These are phyloP conservation scores for Lagenaria siceraria DNA, from an alignment of 306 rosid genomes.

Conservation along the genomic window DNA sequence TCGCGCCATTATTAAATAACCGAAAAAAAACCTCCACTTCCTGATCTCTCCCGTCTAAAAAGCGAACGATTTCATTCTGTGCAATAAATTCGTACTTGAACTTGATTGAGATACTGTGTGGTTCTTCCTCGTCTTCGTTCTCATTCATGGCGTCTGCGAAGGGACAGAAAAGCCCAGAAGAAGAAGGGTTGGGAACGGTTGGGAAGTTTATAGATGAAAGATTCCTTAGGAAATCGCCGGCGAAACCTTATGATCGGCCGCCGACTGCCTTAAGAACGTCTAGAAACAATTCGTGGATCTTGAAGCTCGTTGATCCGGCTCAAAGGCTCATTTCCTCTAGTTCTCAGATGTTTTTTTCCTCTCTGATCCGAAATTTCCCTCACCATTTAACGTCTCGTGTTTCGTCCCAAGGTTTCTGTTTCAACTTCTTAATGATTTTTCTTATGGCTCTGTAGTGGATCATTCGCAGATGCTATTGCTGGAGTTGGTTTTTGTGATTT, in stretches of 20 bases:
- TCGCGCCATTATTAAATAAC: neutral
- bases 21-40: neutral
- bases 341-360: slow-evolving; percentile 53
- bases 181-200: neutral
- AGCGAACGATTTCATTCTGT: no score
- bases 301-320: slow-evolving; percentile 78
- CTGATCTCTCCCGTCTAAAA: neutral
- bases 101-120: neutral
- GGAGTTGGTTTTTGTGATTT: neutral
- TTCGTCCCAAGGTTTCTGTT: neutral
- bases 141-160: neutral
- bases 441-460: neutral
- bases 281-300: slow-evolving; percentile 47
- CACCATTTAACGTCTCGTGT: slow-evolving; percentile 24
- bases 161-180: neutral
- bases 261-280: slow-evolving; percentile 35
- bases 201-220: neutral
- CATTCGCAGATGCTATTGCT: neutral
- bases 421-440: neutral
- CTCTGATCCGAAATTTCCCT: slow-evolving; percentile 55
- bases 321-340: slow-evolving; percentile 52
- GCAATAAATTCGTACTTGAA: neutral
- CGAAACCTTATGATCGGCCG: slow-evolving; percentile 47
- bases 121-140: neutral
- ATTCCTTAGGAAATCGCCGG: neutral